Percentiles rank a stretch among this genome's conserved stretches.
Conservation (phyloP, 2,329 filamentous ascomycete genomes). For the Aspergillus tamarii region DNA sequence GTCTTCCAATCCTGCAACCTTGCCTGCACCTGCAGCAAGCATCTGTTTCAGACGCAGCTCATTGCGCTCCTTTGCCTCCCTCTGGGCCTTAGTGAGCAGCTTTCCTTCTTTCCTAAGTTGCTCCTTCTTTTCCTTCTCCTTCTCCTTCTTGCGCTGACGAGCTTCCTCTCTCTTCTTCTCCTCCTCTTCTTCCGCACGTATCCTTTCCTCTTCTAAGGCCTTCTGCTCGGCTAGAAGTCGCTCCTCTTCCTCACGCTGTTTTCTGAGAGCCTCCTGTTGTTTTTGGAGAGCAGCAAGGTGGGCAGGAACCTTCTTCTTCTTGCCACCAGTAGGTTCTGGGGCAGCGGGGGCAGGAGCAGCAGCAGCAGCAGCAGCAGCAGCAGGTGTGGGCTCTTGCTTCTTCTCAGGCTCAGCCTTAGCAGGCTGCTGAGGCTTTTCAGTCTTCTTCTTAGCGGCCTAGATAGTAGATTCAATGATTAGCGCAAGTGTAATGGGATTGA, state of each 20-base stretch:
- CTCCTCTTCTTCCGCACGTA: conserved; percentile 46
- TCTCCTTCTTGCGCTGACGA: conserved; percentile 52
- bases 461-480: conserved; percentile 9
- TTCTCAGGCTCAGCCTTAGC: conserved; percentile 46
- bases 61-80: conserved; percentile 50
- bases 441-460: conserved; percentile 84
- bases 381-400: conserved; percentile 52
- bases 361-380: conserved; percentile 43
- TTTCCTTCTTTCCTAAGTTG: conserved; percentile 54
- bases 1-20: conserved; percentile 49
- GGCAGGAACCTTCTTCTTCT: conserved; percentile 84
- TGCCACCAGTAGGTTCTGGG: conserved; percentile 58
- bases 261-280: conserved; percentile 51
- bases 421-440: conserved; percentile 47
- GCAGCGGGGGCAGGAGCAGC: conserved; percentile 41
- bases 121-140: conserved; percentile 55
- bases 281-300: conserved; percentile 54
- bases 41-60: conserved; percentile 54
- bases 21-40: conserved; percentile 49
- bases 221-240: conserved; percentile 44
- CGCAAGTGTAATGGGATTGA: not conserved
- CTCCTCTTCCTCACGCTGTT: conserved; percentile 51
- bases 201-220: conserved; percentile 44
- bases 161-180: conserved; percentile 51
- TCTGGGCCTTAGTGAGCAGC: conserved; percentile 53